These are phyloP conservation scores for Parasarocladium wereldwijsianum DNA, from an alignment of 2,329 filamentous ascomycete genomes.

Conservation along the genomic window DNA sequence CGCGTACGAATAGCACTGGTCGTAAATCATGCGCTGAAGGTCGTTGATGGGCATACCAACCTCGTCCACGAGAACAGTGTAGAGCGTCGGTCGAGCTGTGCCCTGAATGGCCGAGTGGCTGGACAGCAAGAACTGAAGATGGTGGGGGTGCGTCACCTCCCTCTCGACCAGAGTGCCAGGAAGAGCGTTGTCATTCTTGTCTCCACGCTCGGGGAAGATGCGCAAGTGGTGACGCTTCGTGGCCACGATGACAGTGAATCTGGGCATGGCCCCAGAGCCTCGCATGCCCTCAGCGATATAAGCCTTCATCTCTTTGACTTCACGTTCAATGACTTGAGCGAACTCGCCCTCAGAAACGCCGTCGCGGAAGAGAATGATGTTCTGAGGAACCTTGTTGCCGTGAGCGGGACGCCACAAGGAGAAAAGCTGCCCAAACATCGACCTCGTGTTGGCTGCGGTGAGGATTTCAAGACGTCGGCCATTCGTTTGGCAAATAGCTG, in stretches of 20 bases:
- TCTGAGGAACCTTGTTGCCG: constrained; percentile 33
- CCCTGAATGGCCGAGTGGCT: constrained; percentile 72
- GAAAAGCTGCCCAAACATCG: constrained; percentile 50
- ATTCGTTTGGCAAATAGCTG: constrained; percentile 69
- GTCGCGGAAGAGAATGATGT: constrained; percentile 86
- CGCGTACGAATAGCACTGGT: constrained; percentile 87
- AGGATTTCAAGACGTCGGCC: constrained; percentile 73
- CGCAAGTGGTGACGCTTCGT: constrained; percentile 92
- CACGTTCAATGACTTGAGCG: constrained; percentile 60
- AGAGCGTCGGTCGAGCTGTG: constrained; percentile 83
- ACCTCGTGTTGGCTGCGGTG: constrained; percentile 46
- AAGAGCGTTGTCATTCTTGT: constrained; percentile 67
- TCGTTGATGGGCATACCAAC: constrained; percentile 49
- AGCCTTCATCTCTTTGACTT: constrained; percentile 57
- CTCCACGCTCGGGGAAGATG: constrained; percentile 58
- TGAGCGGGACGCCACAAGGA: constrained; percentile 48
- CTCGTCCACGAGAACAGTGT: constrained; percentile 80
- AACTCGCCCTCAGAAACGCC: constrained; percentile 86
- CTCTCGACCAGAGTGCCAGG: constrained; percentile 79
- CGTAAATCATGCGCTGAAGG: constrained; percentile 80
- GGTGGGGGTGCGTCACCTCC: constrained; percentile 80
- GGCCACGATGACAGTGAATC: constrained; percentile 75
- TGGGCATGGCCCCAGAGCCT: constrained; percentile 40
- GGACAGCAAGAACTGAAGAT: constrained; percentile 69
- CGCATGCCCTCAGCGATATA: constrained; percentile 27